Conservation (phyloP, 352 stramenopile genomes). For the Pythium sukuiense region DNA sequence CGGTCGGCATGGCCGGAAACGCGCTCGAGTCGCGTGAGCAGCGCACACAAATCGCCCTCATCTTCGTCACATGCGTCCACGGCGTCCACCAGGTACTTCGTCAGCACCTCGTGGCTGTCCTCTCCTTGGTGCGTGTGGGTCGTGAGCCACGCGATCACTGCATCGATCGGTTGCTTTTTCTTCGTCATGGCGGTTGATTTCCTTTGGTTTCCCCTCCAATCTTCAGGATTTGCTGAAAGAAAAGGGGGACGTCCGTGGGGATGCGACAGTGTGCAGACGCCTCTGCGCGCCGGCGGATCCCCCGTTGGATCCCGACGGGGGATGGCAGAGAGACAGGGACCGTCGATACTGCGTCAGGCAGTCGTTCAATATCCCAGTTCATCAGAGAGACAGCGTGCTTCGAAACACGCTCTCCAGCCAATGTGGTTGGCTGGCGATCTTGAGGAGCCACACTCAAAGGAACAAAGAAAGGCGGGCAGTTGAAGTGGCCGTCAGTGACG, state of each 20-base stretch:
- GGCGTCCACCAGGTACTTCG: not conserved
- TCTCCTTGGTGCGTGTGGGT: not conserved
- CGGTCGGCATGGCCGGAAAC: not conserved
- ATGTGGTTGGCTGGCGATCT: not conserved
- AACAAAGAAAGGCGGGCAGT: not conserved
- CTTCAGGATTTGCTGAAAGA: not conserved
- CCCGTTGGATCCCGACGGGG: not conserved
- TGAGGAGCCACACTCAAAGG: not conserved
- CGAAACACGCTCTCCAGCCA: not conserved
- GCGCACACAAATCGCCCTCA: not conserved
- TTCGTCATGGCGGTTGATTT: not conserved
- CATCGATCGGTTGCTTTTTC: conserved; percentile 3
- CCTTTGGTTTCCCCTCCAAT: not conserved
- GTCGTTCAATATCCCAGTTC: no score
- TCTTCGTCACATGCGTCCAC: conserved; percentile 11
- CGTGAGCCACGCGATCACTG: conserved; percentile 16
- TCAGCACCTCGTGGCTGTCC: not conserved
- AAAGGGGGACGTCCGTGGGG: not conserved
- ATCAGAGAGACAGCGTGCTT: not conserved
- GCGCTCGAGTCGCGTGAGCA: conserved; percentile 11
- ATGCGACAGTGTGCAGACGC: not conserved
- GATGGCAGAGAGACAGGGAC: not conserved
- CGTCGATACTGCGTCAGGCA: not conserved
- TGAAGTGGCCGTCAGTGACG: not conserved
- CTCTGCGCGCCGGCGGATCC: not conserved